These are phyloP conservation scores for Mycena crocata DNA, from an alignment of 768 basidiomycete species.

Conservation along the genomic window DNA sequence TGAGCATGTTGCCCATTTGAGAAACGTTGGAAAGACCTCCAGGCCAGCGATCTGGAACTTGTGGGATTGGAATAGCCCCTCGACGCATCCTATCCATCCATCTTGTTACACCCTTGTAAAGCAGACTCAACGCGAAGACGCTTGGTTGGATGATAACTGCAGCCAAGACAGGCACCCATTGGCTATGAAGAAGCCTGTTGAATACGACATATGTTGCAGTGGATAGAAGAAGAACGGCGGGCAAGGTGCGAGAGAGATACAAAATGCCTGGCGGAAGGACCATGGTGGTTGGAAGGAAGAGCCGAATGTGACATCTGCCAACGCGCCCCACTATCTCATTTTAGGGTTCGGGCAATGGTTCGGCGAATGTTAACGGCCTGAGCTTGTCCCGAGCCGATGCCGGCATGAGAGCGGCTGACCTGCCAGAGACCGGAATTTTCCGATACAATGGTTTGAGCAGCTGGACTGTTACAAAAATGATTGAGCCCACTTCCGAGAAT, in stretches of 20 bases:
- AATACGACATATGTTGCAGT: constrained; percentile 12
- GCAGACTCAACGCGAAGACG: not conserved
- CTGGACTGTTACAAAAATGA: too few relatives aligned
- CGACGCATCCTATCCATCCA: not conserved
- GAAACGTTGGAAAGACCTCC: constrained; percentile 8
- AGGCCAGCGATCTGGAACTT: constrained; percentile 15
- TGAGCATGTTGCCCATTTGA: constrained; percentile 5
- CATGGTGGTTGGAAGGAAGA: constrained; percentile 9
- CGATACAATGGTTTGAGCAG: too few relatives aligned
- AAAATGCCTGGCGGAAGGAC: constrained; percentile 16
- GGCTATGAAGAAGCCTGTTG: constrained; percentile 7
- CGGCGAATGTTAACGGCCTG: too few relatives aligned
- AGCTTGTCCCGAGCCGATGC: too few relatives aligned
- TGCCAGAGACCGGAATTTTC: too few relatives aligned
- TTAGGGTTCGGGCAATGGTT: too few relatives aligned
- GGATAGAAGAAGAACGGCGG: constrained; percentile 15
- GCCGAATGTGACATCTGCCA: too few relatives aligned
- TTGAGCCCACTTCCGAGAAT: too few relatives aligned
- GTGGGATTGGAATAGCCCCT: constrained; percentile 15
- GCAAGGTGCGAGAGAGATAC: constrained; percentile 21
- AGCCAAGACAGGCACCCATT: constrained; percentile 11
- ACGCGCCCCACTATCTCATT: too few relatives aligned
- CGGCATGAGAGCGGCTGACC: too few relatives aligned
- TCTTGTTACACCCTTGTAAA: not conserved
- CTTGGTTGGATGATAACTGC: constrained; percentile 14